Evolutionary conservation across 768 basidiomycete species (phyloP), one percentile per base, ranked within the genome.

Genomic region (Leucocoprinus leucothites): DNA sequence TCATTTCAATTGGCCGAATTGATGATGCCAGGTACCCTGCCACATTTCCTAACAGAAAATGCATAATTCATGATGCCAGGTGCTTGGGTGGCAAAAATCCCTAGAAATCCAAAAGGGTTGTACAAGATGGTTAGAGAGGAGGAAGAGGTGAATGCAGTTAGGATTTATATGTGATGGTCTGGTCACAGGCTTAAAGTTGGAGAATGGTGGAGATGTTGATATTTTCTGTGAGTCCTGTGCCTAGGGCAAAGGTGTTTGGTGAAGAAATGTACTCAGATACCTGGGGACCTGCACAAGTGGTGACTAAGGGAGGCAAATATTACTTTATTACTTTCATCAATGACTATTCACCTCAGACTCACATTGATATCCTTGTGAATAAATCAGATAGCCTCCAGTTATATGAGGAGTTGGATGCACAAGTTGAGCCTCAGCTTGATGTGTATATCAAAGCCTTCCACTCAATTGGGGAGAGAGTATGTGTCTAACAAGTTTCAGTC

Each of bases 401-500:
- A 22, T 71, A 72, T 50, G 57, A 65, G 34, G 25, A 56, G 0
- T 69, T 59, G 43, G 66, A 73, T n/a, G 66, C 67, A 0, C 68
- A 63, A 63, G 16, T 60, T n/a, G 48, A 69, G 34, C 71, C 58
- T 0, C 73, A 78, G 24, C 50, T 61, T 0, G 58, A 57, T 1
- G 31, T 14, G 0, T 26, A 34, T 0, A 60, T 75, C 50, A 70
- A 72, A 18, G n/a, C 25, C 0, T 49, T 79, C 0, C 67, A 67
- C 16, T 65, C 63, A 0, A 73, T 53, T 66, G 1, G 73, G 78
- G 0, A 69, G 73, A 2, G 71, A 79, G 47, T 79, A 73, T 40
- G 35, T 65, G n/a, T 61, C 63, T 9, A 47, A 64, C 0, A 61
- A 64, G 3, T 70, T 80, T 46, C 55, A 53, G 0, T 1, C 43